Evolutionary conservation across 192 early-diverging fungal species (phyloP).

Genomic region (Entomortierella lignicola): DNA sequence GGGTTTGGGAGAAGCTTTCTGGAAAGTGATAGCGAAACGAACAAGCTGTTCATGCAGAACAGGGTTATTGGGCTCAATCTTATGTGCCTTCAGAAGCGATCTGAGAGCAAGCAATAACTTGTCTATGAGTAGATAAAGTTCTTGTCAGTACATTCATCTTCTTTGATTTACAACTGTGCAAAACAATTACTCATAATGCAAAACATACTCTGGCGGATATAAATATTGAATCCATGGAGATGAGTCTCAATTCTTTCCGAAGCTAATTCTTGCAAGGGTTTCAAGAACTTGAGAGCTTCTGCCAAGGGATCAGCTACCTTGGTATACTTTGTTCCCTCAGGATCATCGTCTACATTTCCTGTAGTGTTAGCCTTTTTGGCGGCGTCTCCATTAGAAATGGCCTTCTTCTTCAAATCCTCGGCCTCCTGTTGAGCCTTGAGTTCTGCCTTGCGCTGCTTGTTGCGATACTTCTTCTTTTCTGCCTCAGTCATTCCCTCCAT

Average conservation of each 20-base stretch:
- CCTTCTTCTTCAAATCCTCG: not conserved
- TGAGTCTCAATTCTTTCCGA: conserved; percentile 69
- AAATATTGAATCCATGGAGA: conserved; percentile 72
- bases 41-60: conserved; percentile 59
- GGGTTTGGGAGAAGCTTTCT: conserved; percentile 25
- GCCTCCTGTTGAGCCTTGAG: conserved; percentile 66
- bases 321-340: conserved; percentile 74
- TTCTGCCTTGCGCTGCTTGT: conserved; percentile 82
- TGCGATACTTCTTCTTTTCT: conserved; percentile 82
- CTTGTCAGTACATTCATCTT: too few species aligned
- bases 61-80: conserved; percentile 58
- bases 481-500: conserved; percentile 69
- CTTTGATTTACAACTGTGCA: too few species aligned
- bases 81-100: conserved; percentile 61
- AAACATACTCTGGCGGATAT: conserved; percentile 69
- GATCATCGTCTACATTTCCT: conserved; percentile 70
- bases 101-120: conserved; percentile 76
- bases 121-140: conserved; percentile 49
- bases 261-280: conserved; percentile 72
- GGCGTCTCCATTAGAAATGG: not conserved
- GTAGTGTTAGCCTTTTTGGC: conserved; percentile 52
- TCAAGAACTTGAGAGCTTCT: conserved; percentile 82
- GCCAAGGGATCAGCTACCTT: conserved; percentile 74
- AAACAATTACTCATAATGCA: too few species aligned
- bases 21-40: conserved; percentile 55